Evolutionary conservation across 1,284 basidiomycete species (phyloP).

Genomic region (Ceratobasidium sp.): DNA sequence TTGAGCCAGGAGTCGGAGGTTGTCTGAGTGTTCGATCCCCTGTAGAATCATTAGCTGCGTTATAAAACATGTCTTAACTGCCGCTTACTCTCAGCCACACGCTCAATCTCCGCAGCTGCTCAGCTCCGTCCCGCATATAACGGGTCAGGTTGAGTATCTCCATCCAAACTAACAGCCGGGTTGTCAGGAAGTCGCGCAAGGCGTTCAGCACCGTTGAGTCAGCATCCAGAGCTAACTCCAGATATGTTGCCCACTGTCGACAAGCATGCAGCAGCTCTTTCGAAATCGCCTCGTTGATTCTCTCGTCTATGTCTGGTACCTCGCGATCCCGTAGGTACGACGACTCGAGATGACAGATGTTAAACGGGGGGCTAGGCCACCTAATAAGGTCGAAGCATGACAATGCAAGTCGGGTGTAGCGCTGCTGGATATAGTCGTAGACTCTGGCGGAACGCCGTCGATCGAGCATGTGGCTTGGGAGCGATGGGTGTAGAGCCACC

Average conservation of each 20-base stretch:
- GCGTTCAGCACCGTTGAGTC: background rate
- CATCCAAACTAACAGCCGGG: background rate
- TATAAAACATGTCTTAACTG: background rate
- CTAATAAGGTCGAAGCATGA: background rate
- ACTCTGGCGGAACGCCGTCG: background rate
- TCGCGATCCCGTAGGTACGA: slow-evolving; percentile 1
- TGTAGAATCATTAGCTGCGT: background rate
- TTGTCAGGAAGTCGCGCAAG: background rate
- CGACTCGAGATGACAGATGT: slow-evolving; percentile 10
- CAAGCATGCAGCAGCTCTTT: background rate
- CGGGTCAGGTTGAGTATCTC: slow-evolving; percentile 12
- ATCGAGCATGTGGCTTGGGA: background rate
- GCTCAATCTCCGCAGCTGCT: background rate
- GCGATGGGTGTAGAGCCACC: background rate
- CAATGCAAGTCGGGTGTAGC: background rate
- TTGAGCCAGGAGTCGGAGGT: background rate
- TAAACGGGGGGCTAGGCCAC: background rate
- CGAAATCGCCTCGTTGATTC: background rate
- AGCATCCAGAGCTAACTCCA: background rate
- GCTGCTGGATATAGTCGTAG: background rate
- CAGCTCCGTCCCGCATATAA: background rate
- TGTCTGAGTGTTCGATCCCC: background rate
- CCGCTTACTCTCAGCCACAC: background rate
- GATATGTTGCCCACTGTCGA: background rate
- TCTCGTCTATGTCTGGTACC: background rate